Evolutionary conservation across 176 grass and related monocot genomes (phyloP).

Genomic region (Poa annua): DNA sequence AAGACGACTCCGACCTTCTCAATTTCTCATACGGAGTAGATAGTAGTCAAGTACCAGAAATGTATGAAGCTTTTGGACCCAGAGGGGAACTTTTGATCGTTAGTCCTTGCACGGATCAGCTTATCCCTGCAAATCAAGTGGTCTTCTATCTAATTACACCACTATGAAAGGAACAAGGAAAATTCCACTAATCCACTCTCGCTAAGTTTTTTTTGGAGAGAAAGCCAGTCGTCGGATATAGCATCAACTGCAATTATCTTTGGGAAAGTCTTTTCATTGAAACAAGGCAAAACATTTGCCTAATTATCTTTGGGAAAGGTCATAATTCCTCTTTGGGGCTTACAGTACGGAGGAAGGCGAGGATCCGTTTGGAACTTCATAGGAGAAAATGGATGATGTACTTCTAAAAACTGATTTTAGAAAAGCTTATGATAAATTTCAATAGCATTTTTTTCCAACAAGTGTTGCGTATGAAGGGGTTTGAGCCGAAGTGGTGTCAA

Average conservation of each 20-base stretch:
- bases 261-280: neutral
- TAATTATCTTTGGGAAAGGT: neutral
- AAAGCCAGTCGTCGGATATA: neutral
- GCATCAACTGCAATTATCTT: neutral
- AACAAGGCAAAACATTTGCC: no score
- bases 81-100: neutral
- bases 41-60: slow-evolving; percentile 8
- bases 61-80: neutral
- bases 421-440: no score
- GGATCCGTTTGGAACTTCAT: neutral
- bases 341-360: neutral
- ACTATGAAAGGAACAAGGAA: neutral
- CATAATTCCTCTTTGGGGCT: neutral
- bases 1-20: neutral
- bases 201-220: neutral
- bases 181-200: neutral
- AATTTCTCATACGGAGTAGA: no score
- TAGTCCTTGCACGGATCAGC: neutral
- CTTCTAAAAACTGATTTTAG: no score
- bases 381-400: no score
- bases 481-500: no score
- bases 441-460: no score
- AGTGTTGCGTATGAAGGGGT: no score
- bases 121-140: neutral
- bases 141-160: neutral